Percentiles rank a stretch among this genome's conserved stretches.
These are phyloP conservation scores for Chloranthus sessilifolius DNA, from an alignment of 164 flowering plant species.

Conservation along the genomic window DNA sequence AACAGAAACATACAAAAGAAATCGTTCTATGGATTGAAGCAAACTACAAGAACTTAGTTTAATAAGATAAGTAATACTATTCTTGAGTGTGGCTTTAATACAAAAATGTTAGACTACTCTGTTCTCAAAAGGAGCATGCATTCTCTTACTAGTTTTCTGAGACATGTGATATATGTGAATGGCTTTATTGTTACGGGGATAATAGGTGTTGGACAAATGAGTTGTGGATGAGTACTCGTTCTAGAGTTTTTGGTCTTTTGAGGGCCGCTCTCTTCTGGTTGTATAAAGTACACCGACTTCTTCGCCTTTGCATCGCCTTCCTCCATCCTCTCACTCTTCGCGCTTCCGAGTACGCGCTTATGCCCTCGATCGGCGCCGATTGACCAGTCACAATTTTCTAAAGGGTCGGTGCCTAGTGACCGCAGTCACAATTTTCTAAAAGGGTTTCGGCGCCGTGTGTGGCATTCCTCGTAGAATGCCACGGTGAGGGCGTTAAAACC, in stretches of 20 bases:
- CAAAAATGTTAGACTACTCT: too few species aligned
- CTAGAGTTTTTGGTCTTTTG: conserved; percentile 85
- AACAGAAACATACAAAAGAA: too few species aligned
- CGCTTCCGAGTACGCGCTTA: neutral
- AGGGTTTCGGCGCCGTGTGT: neutral
- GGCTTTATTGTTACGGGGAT: too few species aligned
- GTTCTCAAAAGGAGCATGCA: too few species aligned
- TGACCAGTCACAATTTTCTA: neutral
- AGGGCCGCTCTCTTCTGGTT: conserved; percentile 56
- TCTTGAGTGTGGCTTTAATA: too few species aligned
- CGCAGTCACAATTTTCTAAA: neutral
- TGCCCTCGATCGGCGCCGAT: neutral
- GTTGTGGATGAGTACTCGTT: too few species aligned
- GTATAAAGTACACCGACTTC: conserved; percentile 46
- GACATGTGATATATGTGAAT: too few species aligned
- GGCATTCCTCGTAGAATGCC: neutral
- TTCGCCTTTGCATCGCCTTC: conserved; percentile 12
- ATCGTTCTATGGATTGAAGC: too few species aligned
- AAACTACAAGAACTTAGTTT: too few species aligned
- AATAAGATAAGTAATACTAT: too few species aligned
- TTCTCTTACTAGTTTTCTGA: too few species aligned
- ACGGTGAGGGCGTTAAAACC: neutral
- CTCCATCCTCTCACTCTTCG: neutral
- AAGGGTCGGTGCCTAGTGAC: neutral
- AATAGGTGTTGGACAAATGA: too few species aligned